Percentiles rank a stretch among this genome's conserved stretches.
Conservation (phyloP, 1,284 basidiomycete species). For the Cryptococcus depauperatus region DNA sequence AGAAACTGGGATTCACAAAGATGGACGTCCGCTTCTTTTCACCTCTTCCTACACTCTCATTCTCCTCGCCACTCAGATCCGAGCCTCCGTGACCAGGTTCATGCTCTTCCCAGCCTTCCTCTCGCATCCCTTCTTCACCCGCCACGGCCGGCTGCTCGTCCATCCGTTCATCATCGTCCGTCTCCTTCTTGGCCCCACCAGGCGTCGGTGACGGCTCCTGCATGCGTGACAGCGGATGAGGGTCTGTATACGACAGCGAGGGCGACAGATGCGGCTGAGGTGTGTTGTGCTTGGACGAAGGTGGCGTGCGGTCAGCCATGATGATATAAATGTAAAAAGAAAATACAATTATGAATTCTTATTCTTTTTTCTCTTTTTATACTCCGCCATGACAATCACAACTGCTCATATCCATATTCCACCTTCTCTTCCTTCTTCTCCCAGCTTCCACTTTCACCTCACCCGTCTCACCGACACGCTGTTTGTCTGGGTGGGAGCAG, state of each 20-base stretch:
- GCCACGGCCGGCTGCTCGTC: neutral
- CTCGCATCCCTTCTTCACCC: neutral
- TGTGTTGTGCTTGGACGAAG: neutral
- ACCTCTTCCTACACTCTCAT: constrained; percentile 6
- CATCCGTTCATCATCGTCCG: constrained; percentile 3
- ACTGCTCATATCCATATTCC: constrained; percentile 28
- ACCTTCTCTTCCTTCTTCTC: constrained; percentile 40
- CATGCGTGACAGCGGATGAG: neutral
- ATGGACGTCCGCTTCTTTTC: constrained; percentile 4
- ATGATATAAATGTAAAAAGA: too few species aligned
- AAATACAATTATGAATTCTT: too few species aligned
- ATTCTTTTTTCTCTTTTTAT: too few species aligned
- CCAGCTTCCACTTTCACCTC: constrained; percentile 60
- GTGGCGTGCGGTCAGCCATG: neutral
- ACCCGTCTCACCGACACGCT: constrained; percentile 63
- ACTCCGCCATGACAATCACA: too few species aligned
- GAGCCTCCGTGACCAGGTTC: neutral
- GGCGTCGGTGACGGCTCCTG: constrained; percentile 3
- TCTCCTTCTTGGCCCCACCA: constrained; percentile 8
- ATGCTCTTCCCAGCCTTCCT: neutral
- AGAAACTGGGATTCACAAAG: neutral
- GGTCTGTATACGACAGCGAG: constrained; percentile 6
- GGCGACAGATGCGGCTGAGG: constrained; percentile 6
- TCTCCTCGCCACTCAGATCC: neutral
- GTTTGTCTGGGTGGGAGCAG: constrained; percentile 68